Evolutionary conservation across 139 green algal species (phyloP), one percentile per base, ranked within the genome.

Genomic region (Picochlorum sp.): DNA sequence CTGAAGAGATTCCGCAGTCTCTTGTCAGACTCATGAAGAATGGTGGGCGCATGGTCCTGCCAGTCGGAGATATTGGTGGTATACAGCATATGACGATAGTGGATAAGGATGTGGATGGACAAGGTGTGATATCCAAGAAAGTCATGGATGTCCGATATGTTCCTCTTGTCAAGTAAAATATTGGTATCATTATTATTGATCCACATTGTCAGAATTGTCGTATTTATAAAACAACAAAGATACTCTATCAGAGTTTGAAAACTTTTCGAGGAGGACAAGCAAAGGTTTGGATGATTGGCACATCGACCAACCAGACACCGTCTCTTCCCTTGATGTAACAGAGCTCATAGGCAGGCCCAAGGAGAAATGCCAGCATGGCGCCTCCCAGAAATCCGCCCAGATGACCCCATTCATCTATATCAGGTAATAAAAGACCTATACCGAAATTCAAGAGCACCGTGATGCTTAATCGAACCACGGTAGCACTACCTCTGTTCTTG

Each of bases 21-120:
- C 66, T 87, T 21, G 76, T 93, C 10, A 64, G 85, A 61, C 86
- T 83, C 72, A 66, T 84, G 20, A 74, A 68, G 38, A 72, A 66
- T 6, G 74, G 77, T 15, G 77, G 74, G 8, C 63, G 77, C 30
- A 80, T 84, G 77, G 74, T 80, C 11, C 60, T 78, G 20, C 71
- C 71, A 7, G 71, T 78, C 18, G 71, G 71, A 4, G 41, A 30
- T 14, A 49, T 78, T 10, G 56, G 45, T 28, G 67, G 60, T 23
- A 57, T 56, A 34, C 71, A 79, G 57, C 44, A 72, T 21, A 62
- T 78, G 66, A 34, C 65, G 34, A 51, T 65, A 24, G n/a, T 78
- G 0, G 66, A 78, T 56, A 78, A 73, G 50, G 44, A 65, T 24
- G 0, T 4, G 26, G 38, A 69, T 6, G 71, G 71, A n/a, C 13